Evolutionary conservation across 2,329 filamentous ascomycete genomes (phyloP).

Genomic region (Penicillium sp.): DNA sequence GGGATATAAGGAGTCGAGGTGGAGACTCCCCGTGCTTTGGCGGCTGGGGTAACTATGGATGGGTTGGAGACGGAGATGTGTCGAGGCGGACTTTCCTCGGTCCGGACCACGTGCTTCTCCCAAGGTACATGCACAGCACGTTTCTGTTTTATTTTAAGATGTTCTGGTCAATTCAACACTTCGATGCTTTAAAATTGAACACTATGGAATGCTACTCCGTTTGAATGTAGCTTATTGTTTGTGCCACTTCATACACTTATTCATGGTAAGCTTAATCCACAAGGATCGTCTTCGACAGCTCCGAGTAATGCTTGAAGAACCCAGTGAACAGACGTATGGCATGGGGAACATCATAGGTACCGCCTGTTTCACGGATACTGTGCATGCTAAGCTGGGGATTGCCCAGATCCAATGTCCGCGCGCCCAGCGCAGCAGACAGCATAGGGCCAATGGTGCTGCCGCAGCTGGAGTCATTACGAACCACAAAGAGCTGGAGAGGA

Average conservation of each 20-base stretch:
- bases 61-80: not conserved
- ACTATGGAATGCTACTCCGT: not conserved
- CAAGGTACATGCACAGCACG: not conserved
- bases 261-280: conserved; percentile 62
- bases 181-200: not conserved
- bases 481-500: conserved; percentile 91
- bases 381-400: conserved; percentile 97
- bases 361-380: conserved; percentile 89
- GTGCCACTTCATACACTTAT: not conserved
- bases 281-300: conserved; percentile 76
- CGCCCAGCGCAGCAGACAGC: conserved; percentile 80
- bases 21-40: conserved; percentile 10
- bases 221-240: not conserved
- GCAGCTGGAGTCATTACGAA: conserved; percentile 90
- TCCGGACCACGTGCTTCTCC: conserved; percentile 20
- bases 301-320: conserved; percentile 83
- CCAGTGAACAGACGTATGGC: conserved; percentile 81
- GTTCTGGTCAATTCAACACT: not conserved
- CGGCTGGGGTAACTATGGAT: not conserved
- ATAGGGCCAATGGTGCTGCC: conserved; percentile 98
- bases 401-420: conserved; percentile 85
- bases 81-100: conserved; percentile 19
- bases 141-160: not conserved
- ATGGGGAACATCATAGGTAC: conserved; percentile 81
- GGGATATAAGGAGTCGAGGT: conserved; percentile 2